A percentile compares a stretch with the other conserved stretches of the same genome.
These are phyloP conservation scores for Epichloe amarillans DNA, from an alignment of 2,329 filamentous ascomycete species.

Conservation along the genomic window DNA sequence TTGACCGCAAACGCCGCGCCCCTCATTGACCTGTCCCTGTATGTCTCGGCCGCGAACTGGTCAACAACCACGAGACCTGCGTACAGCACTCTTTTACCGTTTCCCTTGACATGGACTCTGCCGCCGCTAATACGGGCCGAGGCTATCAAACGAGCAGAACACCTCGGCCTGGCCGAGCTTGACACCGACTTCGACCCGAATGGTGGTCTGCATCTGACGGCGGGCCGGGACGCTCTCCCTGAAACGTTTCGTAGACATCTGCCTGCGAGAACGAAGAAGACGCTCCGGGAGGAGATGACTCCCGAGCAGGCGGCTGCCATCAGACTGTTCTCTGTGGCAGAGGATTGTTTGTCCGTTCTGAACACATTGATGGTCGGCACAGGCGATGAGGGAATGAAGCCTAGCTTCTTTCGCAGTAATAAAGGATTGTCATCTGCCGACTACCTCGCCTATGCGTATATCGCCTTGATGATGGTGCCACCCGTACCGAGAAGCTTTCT, in stretches of 20 bases:
- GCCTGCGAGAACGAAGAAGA: constrained; percentile 34
- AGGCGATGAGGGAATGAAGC: constrained; percentile 10
- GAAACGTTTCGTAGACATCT: constrained; percentile 26
- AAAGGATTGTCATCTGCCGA: constrained; percentile 40
- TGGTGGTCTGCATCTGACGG: constrained; percentile 21
- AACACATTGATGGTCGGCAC: constrained; percentile 34
- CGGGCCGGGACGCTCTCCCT: constrained; percentile 24
- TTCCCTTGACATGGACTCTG: constrained; percentile 79
- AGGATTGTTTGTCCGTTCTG: constrained; percentile 58
- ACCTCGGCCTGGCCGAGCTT: constrained; percentile 54
- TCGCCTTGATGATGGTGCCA: constrained; percentile 54
- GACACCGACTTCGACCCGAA: constrained; percentile 43
- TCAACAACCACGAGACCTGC: constrained; percentile 61
- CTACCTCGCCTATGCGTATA: constrained; percentile 68
- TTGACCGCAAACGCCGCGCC: constrained; percentile 61
- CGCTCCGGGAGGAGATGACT: constrained; percentile 48
- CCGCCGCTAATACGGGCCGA: constrained; percentile 59
- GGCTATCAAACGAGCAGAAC: constrained; percentile 56
- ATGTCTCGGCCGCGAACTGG: constrained; percentile 85
- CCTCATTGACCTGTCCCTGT: constrained; percentile 76
- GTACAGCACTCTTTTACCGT: constrained; percentile 67
- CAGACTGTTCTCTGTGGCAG: constrained; percentile 58
- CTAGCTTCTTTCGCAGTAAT: constrained; percentile 19
- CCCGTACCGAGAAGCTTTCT: constrained; percentile 29
- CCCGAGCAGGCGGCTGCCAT: constrained; percentile 64